A percentile compares a stretch with the other conserved stretches of the same genome.
phyloP scores from a whole-genome alignment of 805 yeast genomes.

The Starmerella asiatica region DNA sequence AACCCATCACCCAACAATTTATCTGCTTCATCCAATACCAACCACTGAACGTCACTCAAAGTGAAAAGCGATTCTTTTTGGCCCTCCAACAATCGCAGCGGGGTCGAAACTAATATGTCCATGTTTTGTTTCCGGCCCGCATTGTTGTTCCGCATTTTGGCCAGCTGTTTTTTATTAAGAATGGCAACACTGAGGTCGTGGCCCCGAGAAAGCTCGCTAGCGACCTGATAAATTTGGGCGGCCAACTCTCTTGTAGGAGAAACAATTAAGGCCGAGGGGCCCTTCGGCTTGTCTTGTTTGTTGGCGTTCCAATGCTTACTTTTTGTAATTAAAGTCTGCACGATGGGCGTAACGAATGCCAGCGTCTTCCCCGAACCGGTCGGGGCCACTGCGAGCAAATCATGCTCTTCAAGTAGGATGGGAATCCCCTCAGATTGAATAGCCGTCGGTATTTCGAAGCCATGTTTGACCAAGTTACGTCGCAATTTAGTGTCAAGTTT shows the following conservation, averaged over 20 bases:
- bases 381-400: slow-evolving; percentile 87
- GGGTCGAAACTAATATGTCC: slow-evolving; percentile 78
- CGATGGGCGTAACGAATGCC: slow-evolving; percentile 72
- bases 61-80: slow-evolving; percentile 49
- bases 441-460: slow-evolving; percentile 78
- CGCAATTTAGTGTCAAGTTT: slow-evolving; percentile 46
- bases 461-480: slow-evolving; percentile 50
- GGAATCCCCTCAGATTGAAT: slow-evolving; percentile 90
- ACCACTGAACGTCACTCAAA: slow-evolving; percentile 51
- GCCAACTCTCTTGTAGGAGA: slow-evolving; percentile 95
- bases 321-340: slow-evolving; percentile 37
- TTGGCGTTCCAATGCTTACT: not conserved
- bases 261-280: slow-evolving; percentile 62
- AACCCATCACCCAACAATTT: slow-evolving; percentile 78
- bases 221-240: slow-evolving; percentile 62
- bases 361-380: slow-evolving; percentile 97
- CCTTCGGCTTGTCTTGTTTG: slow-evolving; percentile 20
- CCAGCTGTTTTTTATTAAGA: slow-evolving; percentile 55
- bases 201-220: slow-evolving; percentile 44
- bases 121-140: slow-evolving; percentile 47
- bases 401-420: slow-evolving; percentile 50
- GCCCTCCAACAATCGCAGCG: slow-evolving; percentile 71
- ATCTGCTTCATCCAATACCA: slow-evolving; percentile 93
- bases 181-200: slow-evolving; percentile 47
- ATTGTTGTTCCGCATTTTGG: slow-evolving; percentile 44